A percentile compares a stretch with the other conserved stretches of the same genome.
Evolutionary conservation across 1,284 basidiomycete species (phyloP).

Genomic region (Microbotryum lychnidis-dioicae): DNA sequence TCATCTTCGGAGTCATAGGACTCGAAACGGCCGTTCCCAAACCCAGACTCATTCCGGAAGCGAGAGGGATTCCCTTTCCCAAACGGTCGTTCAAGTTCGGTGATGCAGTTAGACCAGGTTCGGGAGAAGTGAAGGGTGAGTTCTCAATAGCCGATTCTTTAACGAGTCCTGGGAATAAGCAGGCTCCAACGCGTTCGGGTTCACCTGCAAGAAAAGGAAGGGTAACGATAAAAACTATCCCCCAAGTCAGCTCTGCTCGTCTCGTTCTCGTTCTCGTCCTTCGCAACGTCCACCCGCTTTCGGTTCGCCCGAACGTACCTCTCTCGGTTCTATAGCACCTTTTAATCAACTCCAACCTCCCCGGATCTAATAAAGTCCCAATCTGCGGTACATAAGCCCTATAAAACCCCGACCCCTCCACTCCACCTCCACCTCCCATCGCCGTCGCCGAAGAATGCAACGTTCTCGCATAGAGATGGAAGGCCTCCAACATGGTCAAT

Average conservation of each 20-base stretch:
- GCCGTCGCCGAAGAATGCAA: constrained; percentile 52
- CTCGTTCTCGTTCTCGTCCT: too few relatives aligned
- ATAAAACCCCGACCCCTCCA: constrained; percentile 58
- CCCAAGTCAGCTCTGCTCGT: too few relatives aligned
- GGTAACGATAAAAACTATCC: too few relatives aligned
- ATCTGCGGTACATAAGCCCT: constrained; percentile 61
- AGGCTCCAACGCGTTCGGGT: constrained; percentile 61
- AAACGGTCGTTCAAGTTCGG: neutral
- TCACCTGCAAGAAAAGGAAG: constrained; percentile 41
- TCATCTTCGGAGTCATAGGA: constrained; percentile 45
- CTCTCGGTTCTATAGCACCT: constrained; percentile 62
- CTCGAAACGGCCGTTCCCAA: constrained; percentile 21
- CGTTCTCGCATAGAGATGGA: constrained; percentile 68
- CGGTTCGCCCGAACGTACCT: constrained; percentile 37
- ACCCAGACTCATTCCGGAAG: neutral
- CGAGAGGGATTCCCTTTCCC: too few relatives aligned
- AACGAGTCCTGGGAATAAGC: constrained; percentile 71
- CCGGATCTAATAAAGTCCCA: constrained; percentile 46
- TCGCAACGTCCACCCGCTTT: too few relatives aligned
- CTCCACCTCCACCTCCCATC: constrained; percentile 40
- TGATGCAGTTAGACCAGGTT: neutral
- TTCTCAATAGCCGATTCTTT: constrained; percentile 48
- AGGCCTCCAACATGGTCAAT: constrained; percentile 54
- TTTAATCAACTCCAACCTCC: constrained; percentile 53
- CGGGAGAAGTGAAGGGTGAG: constrained; percentile 16